A percentile compares a stretch with the other conserved stretches of the same genome.
These are phyloP conservation scores for Solanum hybrid DNA, from an alignment of 305 asterid genomes.

Conservation along the genomic window DNA sequence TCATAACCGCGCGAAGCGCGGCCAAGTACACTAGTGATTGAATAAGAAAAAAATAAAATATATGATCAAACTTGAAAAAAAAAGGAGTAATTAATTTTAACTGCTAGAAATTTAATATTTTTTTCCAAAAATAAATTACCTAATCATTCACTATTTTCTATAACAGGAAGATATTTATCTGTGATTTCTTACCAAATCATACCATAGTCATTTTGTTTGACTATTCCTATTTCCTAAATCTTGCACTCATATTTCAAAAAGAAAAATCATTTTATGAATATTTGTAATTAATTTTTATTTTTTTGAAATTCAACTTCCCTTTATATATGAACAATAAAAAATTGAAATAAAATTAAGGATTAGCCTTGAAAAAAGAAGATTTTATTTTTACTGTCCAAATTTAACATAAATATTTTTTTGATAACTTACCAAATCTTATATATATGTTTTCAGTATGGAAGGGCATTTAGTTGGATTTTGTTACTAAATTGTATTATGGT, in stretches of 20 bases:
- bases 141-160: background rate
- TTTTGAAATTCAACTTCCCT: background rate
- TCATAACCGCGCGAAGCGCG: too few species aligned
- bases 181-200: background rate
- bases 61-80: background rate
- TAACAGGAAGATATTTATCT: background rate
- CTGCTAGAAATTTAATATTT: background rate
- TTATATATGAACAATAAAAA: background rate
- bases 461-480: background rate
- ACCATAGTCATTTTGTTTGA: background rate
- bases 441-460: background rate
- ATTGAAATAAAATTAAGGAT: background rate
- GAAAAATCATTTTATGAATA: too few species aligned
- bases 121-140: background rate
- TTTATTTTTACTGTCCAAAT: background rate
- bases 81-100: background rate
- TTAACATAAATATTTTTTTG: too few species aligned
- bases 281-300: background rate
- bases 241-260: too few species aligned
- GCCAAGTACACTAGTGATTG: background rate
- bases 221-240: background rate
- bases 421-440: background rate
- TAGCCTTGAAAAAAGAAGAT: too few species aligned
- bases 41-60: too few species aligned
- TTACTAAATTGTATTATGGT: background rate